Percentiles rank a stretch among this genome's conserved stretches.
These are phyloP conservation scores for Breviolum minutum DNA, from an alignment of 73 alveolate genomes.

Conservation along the genomic window DNA sequence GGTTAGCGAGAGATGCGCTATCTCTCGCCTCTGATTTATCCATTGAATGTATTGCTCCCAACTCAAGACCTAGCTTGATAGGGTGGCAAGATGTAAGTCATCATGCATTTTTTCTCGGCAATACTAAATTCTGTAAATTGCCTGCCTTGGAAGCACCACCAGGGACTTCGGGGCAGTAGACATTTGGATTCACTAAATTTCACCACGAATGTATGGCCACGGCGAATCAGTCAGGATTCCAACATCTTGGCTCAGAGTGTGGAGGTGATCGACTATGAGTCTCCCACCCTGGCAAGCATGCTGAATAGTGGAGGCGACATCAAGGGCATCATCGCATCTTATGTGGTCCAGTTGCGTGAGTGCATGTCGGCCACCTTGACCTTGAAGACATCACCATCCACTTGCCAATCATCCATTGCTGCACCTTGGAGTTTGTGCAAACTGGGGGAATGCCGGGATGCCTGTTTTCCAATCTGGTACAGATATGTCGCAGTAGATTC, in stretches of 20 bases:
- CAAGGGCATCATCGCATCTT: not conserved
- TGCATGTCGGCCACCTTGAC: conserved; percentile 22
- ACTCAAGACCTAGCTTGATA: too few relatives aligned
- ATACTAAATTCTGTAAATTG: too few relatives aligned
- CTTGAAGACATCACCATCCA: not conserved
- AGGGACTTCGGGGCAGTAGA: too few relatives aligned
- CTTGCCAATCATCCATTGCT: not conserved
- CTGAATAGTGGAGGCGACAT: not conserved
- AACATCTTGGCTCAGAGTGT: conserved; percentile 24
- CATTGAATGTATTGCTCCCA: too few relatives aligned
- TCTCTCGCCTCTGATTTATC: too few relatives aligned
- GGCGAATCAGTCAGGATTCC: not conserved
- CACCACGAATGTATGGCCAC: not conserved
- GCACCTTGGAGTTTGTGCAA: not conserved
- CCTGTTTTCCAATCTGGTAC: not conserved
- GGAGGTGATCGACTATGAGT: conserved; percentile 17
- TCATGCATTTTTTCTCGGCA: too few relatives aligned
- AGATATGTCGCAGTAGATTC: not conserved
- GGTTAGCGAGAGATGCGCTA: too few relatives aligned
- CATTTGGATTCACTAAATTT: too few relatives aligned
- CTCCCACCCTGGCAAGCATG: not conserved
- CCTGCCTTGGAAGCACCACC: too few relatives aligned
- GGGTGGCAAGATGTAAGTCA: too few relatives aligned
- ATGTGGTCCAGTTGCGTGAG: conserved; percentile 4
- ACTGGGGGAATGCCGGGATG: too few relatives aligned